These are phyloP conservation scores for Prunus fruticosa DNA, from an alignment of 306 rosid genomes.

Conservation along the genomic window DNA sequence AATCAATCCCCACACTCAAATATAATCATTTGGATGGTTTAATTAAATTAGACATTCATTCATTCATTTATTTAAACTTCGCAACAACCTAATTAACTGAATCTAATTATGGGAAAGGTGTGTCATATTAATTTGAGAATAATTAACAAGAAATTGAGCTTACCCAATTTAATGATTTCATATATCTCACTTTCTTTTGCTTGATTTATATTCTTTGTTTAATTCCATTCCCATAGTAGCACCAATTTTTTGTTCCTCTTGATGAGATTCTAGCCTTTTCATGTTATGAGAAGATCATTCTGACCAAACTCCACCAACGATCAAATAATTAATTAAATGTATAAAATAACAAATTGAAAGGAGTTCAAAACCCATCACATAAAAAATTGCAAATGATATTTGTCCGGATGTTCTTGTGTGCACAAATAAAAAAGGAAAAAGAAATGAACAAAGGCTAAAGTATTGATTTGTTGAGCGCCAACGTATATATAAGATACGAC, in stretches of 20 bases:
- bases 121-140: slow-evolving; percentile 35
- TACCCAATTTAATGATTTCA: slow-evolving; percentile 25
- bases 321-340: background rate
- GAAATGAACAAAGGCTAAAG: slow-evolving; percentile 21
- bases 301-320: slow-evolving; percentile 7
- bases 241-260: slow-evolving; percentile 7
- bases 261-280: slow-evolving; percentile 34
- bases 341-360: background rate
- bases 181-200: background rate
- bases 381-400: slow-evolving; percentile 24
- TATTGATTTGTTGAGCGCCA: slow-evolving; percentile 41
- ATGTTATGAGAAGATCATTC: slow-evolving; percentile 14
- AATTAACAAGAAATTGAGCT: slow-evolving; percentile 25
- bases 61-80: slow-evolving; percentile 27
- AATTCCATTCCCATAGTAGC: background rate
- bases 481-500: slow-evolving; percentile 23
- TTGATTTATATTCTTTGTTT: slow-evolving; percentile 1
- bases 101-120: slow-evolving; percentile 9
- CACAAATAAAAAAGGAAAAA: background rate
- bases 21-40: background rate
- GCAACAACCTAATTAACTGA: slow-evolving; percentile 11
- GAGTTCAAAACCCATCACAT: background rate
- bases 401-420: slow-evolving; percentile 17
- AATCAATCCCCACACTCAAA: too few species aligned
- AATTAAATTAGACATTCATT: slow-evolving; percentile 10